Conservation (phyloP, 345 rosid genomes). For the Pelargonium nanum region DNA sequence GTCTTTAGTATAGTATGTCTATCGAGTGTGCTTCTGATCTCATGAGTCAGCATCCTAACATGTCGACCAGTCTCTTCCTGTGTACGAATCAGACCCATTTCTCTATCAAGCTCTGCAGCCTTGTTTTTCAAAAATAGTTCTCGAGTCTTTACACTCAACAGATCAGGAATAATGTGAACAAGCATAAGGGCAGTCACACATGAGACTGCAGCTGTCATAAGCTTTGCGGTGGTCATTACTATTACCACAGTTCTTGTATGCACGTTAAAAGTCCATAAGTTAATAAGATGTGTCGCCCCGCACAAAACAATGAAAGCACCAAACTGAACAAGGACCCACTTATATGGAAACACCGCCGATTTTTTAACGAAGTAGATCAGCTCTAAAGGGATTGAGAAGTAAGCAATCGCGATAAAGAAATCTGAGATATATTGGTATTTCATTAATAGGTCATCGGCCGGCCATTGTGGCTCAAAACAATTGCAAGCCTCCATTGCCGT, state of each 20-base stretch:
- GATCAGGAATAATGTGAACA: conserved; percentile 92
- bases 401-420: conserved; percentile 95
- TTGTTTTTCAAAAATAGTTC: conserved; percentile 85
- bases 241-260: conserved; percentile 70
- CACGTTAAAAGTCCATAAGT: conserved; percentile 67
- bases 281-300: conserved; percentile 94
- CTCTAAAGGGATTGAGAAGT: conserved; percentile 94
- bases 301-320: conserved; percentile 99
- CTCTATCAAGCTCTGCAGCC: conserved; percentile 95
- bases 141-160: conserved; percentile 82
- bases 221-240: conserved; percentile 76
- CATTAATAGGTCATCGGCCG: conserved; percentile 86
- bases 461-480: conserved; percentile 91
- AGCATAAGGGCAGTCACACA: conserved; percentile 96
- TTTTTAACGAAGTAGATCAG: conserved; percentile 94
- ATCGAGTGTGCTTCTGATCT: conserved; percentile 86
- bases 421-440: conserved; percentile 97
- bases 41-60: conserved; percentile 95
- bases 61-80: conserved; percentile 97
- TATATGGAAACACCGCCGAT: conserved; percentile 80
- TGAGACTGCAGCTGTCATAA: conserved; percentile 78
- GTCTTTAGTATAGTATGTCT: conserved; percentile 85
- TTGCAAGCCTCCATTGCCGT: conserved; percentile 67
- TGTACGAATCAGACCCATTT: conserved; percentile 93
- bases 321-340: conserved; percentile 99